Evolutionary conservation across 805 yeast genomes (phyloP), one percentile per base, ranked within the genome.

Genomic region (Yarrowia alimentaria): DNA sequence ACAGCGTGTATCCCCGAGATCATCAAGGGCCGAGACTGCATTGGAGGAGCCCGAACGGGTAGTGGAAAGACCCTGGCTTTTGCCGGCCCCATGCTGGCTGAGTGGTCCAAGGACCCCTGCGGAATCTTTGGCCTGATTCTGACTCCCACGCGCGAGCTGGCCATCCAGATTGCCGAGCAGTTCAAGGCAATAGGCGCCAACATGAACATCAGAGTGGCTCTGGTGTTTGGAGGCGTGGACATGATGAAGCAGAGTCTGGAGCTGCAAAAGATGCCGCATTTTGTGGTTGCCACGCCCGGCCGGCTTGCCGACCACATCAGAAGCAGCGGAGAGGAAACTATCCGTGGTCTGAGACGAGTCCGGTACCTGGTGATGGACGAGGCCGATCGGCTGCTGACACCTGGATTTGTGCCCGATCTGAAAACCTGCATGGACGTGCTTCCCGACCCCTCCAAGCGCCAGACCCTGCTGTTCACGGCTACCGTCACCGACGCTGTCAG

Each of bases 21-120:
- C 53, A 64, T 93, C 29, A 73, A 72, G 32, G 97, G 95, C 6
- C 77, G 81, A 58, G 96, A 90, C 65, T 90, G 96, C 68, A 91
- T 93, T 48, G 99, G 99, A 47, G 99, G 99, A 33, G 99, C 99
- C 24, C 85, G 85, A 65, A 93, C 99, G 0, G 99, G 99, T 68
- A 83, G 95, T 13, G 99, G 99, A 77, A 93, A 93, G 64, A 93
- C 99, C 1, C 81, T 93, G 17, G 96, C 98, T 1, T 93, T 93
- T 74, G 98, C 91, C 1, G 94, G 88, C n/a, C 99, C 99, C 2
- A 91, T 93, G 87, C 71, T 93, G 52, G 80, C 95, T 1, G 76
- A 83, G 61, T 93, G 98, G 96, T 85, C 97, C 0, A 85, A 83
- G 57, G 98, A 93, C 64, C 99, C 99, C 1, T 77, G 77, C 65